Base-by-base conservation (phyloP, 2,329 filamentous ascomycete genomes). In the Cryphonectria carpinicola region DNA sequence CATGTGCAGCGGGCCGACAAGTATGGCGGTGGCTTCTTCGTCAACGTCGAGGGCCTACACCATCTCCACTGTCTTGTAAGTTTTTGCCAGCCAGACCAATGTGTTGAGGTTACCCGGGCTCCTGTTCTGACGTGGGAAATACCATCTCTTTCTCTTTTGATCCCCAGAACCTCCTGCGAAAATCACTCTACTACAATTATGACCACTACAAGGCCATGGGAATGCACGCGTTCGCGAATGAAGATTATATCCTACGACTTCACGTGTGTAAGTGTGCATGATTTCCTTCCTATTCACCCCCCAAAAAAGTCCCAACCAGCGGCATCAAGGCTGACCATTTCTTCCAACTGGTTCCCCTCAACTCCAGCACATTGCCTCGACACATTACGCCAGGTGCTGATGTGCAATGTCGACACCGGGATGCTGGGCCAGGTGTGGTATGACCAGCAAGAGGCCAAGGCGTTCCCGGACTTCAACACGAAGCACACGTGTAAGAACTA, bases 391-490 rank as follows among this genome's bases (percentile, higher is more conserved):
- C 88, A 91, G 76, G 86, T 89, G 22, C 81, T 91, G 19, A 90
- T 90, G 87, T 91, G 89, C 78, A 87, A 85, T 39, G 81, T 86
- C 28, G 89, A 91, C 73, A 85, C 87, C 3, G 88, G 84, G 1
- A 83, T 91, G 0, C 81, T 90, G 0, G 88, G 88, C 17, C 88
- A 91, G 74, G 83, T 90, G 7, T 91, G 88, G 88, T 84, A 84
- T 46, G 80, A 87, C 35, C 77, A 78, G 3, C 74, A 81, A 1
- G 77, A 81, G 11, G 82, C 84, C 0, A 78, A 80, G 60, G 82
- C 87, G 0, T 90, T 88, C 73, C 87, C 88, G 2, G 88, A 91
- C 76, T 90, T 90, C 78, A 88, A 89, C 74, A 90, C 88, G 0
- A 81, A 81, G 69, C 89, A 90, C 76, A 81, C 81, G 64, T 90